Evolutionary conservation across 768 basidiomycete genomes (phyloP).

Genomic region (Crucibulum laeve): DNA sequence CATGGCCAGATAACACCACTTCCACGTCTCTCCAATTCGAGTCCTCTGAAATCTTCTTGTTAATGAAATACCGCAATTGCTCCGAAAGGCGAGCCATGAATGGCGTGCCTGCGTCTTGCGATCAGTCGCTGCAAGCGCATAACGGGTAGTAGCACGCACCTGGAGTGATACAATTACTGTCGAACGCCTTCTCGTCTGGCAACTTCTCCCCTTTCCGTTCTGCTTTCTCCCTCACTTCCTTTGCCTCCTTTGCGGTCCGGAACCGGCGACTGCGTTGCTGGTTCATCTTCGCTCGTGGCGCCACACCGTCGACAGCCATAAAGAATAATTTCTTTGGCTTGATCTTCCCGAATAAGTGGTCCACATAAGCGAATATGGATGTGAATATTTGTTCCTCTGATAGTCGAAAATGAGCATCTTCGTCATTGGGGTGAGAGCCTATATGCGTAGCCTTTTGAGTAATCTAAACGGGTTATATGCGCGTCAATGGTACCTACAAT

Average conservation of each 20-base stretch:
- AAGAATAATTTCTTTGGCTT: conserved; percentile 98
- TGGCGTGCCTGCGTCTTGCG: conserved; percentile 60
- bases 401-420: conserved; percentile 91
- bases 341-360: conserved; percentile 94
- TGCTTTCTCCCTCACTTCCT: conserved; percentile 83
- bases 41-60: conserved; percentile 98
- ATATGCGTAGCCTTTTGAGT: conserved; percentile 17
- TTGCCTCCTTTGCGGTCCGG: conserved; percentile 90
- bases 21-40: conserved; percentile 90
- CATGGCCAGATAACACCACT: conserved; percentile 94
- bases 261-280: conserved; percentile 94
- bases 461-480: background rate
- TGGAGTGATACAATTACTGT: conserved; percentile 98
- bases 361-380: conserved; percentile 94
- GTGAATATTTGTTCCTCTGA: conserved; percentile 98
- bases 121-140: background rate
- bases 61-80: conserved; percentile 93
- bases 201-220: conserved; percentile 85
- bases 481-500: conserved; percentile 40
- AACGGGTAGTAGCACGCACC: conserved; percentile 43
- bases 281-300: conserved; percentile 98
- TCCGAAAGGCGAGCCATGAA: conserved; percentile 94
- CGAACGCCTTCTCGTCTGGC: conserved; percentile 93
- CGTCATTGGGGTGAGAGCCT: conserved; percentile 96
- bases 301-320: conserved; percentile 98